A percentile compares a stretch with the other conserved stretches of the same genome.
phyloP scores from a whole-genome alignment of 2,329 filamentous ascomycete genomes.

The Phialophora tarda region DNA sequence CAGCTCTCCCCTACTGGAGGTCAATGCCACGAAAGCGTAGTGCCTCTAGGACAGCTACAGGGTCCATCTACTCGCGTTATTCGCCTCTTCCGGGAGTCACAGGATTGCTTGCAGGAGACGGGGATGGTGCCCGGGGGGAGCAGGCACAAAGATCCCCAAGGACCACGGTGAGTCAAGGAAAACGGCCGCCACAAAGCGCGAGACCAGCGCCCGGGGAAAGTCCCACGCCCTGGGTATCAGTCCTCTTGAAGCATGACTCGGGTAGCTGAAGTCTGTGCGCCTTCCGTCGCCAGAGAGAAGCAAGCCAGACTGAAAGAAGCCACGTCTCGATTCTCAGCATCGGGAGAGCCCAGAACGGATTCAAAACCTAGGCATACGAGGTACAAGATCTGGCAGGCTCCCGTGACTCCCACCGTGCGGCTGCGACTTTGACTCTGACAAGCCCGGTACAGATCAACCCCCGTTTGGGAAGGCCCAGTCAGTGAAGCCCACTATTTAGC shows the following conservation, averaged over 20 bases:
- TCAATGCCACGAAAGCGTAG: conserved; percentile 27
- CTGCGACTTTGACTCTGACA: conserved; percentile 16
- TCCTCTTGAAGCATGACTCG: conserved; percentile 13
- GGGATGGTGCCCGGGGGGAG: conserved; percentile 16
- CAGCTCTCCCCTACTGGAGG: conserved; percentile 12
- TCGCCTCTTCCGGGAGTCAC: conserved; percentile 16
- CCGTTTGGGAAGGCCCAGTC: neutral
- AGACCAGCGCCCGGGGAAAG: neutral
- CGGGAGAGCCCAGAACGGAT: conserved; percentile 23
- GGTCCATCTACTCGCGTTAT: conserved; percentile 21
- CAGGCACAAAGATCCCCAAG: neutral
- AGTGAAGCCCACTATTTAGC: conserved; percentile 15
- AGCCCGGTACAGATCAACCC: conserved; percentile 7
- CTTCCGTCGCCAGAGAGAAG: conserved; percentile 10
- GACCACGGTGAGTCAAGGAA: conserved; percentile 18
- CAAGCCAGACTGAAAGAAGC: neutral
- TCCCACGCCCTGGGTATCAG: neutral
- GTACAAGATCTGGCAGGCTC: conserved; percentile 12
- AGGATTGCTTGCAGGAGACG: conserved; percentile 14
- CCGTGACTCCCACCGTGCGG: conserved; percentile 3
- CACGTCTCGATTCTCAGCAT: conserved; percentile 13
- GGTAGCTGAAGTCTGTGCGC: neutral
- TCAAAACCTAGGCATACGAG: conserved; percentile 6
- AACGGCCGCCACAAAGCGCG: neutral
- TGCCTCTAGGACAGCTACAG: conserved; percentile 15